A percentile compares a stretch with the other conserved stretches of the same genome.
These are phyloP conservation scores for Rubia balearica DNA, from an alignment of 305 asterid species.

Conservation along the genomic window DNA sequence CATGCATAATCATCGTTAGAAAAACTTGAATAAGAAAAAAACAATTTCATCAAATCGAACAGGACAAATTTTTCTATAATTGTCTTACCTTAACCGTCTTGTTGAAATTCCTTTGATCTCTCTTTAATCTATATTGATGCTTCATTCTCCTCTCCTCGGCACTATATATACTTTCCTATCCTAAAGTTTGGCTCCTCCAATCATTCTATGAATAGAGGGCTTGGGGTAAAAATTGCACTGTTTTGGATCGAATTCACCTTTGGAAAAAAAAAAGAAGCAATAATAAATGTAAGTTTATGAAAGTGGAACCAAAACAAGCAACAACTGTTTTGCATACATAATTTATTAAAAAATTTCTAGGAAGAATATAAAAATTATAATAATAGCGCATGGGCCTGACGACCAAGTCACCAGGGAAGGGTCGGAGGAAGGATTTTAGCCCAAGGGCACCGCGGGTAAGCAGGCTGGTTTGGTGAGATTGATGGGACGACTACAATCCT, in stretches of 20 bases:
- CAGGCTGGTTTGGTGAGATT: too few species aligned
- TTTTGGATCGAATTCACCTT: slow-evolving; percentile 35
- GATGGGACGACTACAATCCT: too few species aligned
- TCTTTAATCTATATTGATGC: slow-evolving; percentile 69
- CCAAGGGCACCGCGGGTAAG: too few species aligned
- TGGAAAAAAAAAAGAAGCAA: slow-evolving; percentile 19
- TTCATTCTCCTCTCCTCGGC: slow-evolving; percentile 78
- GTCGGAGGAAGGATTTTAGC: too few species aligned
- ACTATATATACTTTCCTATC: slow-evolving; percentile 53
- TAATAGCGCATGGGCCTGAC: too few species aligned
- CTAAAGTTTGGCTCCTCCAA: slow-evolving; percentile 63
- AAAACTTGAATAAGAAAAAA: neutral
- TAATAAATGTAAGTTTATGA: neutral
- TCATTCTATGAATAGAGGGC: slow-evolving; percentile 47
- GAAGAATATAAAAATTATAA: too few species aligned
- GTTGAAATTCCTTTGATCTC: slow-evolving; percentile 76
- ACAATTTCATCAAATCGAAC: neutral
- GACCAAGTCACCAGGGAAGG: too few species aligned
- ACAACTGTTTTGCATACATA: slow-evolving; percentile 5
- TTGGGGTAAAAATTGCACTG: slow-evolving; percentile 39
- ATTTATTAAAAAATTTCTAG: too few species aligned
- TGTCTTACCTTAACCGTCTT: slow-evolving; percentile 73
- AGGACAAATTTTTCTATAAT: neutral
- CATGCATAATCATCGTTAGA: neutral
- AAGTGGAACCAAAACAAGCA: neutral